These are phyloP conservation scores for Daldinia concentrica DNA, from an alignment of 495 filamentous ascomycete species.

Conservation along the genomic window DNA sequence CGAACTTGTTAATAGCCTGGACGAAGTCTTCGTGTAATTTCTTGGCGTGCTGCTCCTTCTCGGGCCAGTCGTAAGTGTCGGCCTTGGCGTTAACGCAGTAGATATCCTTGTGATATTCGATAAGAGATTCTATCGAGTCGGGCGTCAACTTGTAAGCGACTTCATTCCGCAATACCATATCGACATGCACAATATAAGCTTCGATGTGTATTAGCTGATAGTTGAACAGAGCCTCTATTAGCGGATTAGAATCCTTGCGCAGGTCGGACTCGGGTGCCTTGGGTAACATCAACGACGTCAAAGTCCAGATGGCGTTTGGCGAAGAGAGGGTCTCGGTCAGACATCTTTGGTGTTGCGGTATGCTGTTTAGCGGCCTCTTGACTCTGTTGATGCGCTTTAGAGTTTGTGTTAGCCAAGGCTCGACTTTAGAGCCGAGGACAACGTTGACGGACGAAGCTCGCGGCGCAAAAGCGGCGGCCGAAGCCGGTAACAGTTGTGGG, in stretches of 20 bases:
- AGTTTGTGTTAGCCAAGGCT: slow-evolving; percentile 96
- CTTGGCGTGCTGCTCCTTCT: slow-evolving; percentile 96
- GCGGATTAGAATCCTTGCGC: slow-evolving; percentile 82
- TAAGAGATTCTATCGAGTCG: slow-evolving; percentile 92
- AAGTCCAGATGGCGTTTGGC: slow-evolving; percentile 91
- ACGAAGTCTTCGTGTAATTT: slow-evolving; percentile 98
- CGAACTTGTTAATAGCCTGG: slow-evolving; percentile 96
- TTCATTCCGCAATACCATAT: slow-evolving; percentile 98
- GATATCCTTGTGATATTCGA: slow-evolving; percentile 97
- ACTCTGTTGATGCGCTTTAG: slow-evolving; percentile 97
- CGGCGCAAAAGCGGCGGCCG: slow-evolving; percentile 95
- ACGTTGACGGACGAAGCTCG: slow-evolving; percentile 91
- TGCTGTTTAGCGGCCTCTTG: slow-evolving; percentile 97
- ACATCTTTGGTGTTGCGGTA: slow-evolving; percentile 95
- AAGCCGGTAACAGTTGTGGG: slow-evolving; percentile 89
- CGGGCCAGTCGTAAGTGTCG: slow-evolving; percentile 93
- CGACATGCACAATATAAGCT: slow-evolving; percentile 98
- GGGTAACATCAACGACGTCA: slow-evolving; percentile 91
- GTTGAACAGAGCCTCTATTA: slow-evolving; percentile 92
- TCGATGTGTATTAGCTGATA: slow-evolving; percentile 95
- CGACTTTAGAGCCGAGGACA: slow-evolving; percentile 91
- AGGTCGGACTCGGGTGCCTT: slow-evolving; percentile 91
- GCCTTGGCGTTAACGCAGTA: slow-evolving; percentile 91
- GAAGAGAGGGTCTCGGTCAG: slow-evolving; percentile 96
- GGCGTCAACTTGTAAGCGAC: slow-evolving; percentile 98